phyloP scores from a whole-genome alignment of 2,329 filamentous ascomycete species.

The Hymenoscyphus fructigenus region DNA sequence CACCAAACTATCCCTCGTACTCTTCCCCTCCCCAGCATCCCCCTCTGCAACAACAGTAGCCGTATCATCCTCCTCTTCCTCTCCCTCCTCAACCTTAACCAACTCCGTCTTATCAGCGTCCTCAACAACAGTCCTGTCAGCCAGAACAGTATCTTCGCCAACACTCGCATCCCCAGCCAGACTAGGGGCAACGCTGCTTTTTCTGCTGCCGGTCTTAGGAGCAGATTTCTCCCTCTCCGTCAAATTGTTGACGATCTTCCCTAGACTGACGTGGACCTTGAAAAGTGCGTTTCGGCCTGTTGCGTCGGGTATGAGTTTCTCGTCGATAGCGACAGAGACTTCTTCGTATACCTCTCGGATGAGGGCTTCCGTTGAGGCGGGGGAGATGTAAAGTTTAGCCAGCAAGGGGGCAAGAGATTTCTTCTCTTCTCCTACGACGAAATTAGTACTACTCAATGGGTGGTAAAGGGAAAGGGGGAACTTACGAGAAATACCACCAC shows the following conservation, averaged over 20 bases:
- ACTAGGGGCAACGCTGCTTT: constrained; percentile 35
- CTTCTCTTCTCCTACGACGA: constrained; percentile 71
- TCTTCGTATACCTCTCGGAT: constrained; percentile 58
- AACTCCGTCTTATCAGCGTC: constrained; percentile 42
- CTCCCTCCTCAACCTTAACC: constrained; percentile 42
- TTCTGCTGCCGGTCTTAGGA: constrained; percentile 20
- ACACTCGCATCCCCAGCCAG: constrained; percentile 27
- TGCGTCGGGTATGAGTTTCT: constrained; percentile 57
- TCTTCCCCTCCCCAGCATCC: constrained; percentile 11
- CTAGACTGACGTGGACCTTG: constrained; percentile 66
- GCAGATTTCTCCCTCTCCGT: constrained; percentile 42
- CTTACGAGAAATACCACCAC: constrained; percentile 67
- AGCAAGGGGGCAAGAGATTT: constrained; percentile 77
- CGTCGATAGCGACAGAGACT: constrained; percentile 62
- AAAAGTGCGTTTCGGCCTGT: constrained; percentile 63
- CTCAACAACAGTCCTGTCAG: constrained; percentile 34
- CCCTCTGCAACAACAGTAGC: constrained; percentile 18
- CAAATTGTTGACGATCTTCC: constrained; percentile 65
- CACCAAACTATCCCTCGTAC: constrained; percentile 28
- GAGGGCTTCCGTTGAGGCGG: constrained; percentile 60
- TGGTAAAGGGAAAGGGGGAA: constrained; percentile 10
- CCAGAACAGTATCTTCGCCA: constrained; percentile 40
- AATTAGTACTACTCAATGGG: constrained; percentile 35
- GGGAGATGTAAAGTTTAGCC: constrained; percentile 77
- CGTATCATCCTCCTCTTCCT: constrained; percentile 30